A percentile compares a stretch with the other conserved stretches of the same genome.
These are phyloP conservation scores for Fusarium mundagurra DNA, from an alignment of 2,329 filamentous ascomycete genomes.

Conservation along the genomic window DNA sequence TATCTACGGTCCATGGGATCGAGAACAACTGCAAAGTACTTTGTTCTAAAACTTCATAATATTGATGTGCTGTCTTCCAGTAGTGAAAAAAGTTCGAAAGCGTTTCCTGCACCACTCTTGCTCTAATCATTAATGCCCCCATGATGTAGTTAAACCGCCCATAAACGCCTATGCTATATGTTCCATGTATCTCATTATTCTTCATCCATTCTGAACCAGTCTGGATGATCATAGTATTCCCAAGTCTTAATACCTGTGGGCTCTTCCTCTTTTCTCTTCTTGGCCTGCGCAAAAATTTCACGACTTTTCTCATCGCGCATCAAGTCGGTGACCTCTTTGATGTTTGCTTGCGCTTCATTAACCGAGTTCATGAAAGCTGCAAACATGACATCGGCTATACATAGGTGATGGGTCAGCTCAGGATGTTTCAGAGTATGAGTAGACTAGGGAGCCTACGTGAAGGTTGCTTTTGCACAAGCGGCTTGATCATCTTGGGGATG, in stretches of 20 bases:
- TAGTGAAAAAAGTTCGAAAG: background rate
- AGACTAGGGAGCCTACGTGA: slow-evolving; percentile 56
- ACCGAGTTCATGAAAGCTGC: slow-evolving; percentile 59
- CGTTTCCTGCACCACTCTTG: background rate
- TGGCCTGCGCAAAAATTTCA: slow-evolving; percentile 62
- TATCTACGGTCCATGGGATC: background rate
- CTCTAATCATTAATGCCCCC: background rate
- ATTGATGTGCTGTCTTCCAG: background rate
- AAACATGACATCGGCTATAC: slow-evolving; percentile 61
- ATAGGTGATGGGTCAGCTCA: slow-evolving; percentile 19
- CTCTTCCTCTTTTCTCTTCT: slow-evolving; percentile 63
- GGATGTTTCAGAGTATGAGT: slow-evolving; percentile 29
- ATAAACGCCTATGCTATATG: slow-evolving; percentile 1
- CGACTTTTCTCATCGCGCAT: slow-evolving; percentile 59
- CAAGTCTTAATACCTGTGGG: slow-evolving; percentile 67
- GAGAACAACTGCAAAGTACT: too few relatives aligned
- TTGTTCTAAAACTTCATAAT: background rate
- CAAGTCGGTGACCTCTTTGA: slow-evolving; percentile 61
- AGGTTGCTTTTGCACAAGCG: slow-evolving; percentile 59
- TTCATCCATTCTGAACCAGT: slow-evolving; percentile 60
- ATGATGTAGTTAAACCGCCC: background rate
- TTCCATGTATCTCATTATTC: slow-evolving; percentile 21
- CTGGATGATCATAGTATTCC: slow-evolving; percentile 67
- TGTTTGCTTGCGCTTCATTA: slow-evolving; percentile 57
- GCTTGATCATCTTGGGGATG: slow-evolving; percentile 55